A percentile compares a stretch with the other conserved stretches of the same genome.
These are phyloP conservation scores for Ilex asprella DNA, from an alignment of 257 asterid species.

Conservation along the genomic window DNA sequence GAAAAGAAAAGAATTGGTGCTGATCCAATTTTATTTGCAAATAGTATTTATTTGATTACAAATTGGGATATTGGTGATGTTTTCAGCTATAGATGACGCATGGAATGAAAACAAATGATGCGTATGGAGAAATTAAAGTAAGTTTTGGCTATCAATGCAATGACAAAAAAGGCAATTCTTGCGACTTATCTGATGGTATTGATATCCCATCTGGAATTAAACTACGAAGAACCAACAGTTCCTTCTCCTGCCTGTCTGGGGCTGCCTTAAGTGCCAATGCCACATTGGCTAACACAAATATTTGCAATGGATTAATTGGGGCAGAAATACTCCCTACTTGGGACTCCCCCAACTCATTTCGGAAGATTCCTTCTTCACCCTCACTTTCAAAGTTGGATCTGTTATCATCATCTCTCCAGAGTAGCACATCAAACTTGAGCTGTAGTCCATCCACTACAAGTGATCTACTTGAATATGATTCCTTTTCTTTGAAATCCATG, in stretches of 20 bases:
- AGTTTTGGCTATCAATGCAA: conserved; percentile 84
- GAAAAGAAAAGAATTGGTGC: too few species aligned
- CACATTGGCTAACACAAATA: conserved; percentile 87
- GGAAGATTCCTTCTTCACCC: conserved; percentile 74
- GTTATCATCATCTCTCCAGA: conserved; percentile 69
- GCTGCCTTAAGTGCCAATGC: conserved; percentile 93
- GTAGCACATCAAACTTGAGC: conserved; percentile 72
- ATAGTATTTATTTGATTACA: neutral
- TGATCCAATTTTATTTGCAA: too few species aligned
- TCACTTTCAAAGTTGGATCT: conserved; percentile 56
- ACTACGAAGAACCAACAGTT: conserved; percentile 50
- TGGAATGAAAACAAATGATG: conserved; percentile 33
- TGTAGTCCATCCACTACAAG: conserved; percentile 70
- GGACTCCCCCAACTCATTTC: conserved; percentile 88
- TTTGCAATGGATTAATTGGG: conserved; percentile 85
- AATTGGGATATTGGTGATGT: neutral
- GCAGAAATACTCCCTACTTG: conserved; percentile 75
- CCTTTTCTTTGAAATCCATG: conserved; percentile 43
- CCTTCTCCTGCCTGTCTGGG: conserved; percentile 88
- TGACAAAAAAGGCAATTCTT: conserved; percentile 24
- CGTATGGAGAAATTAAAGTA: conserved; percentile 60
- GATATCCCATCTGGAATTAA: conserved; percentile 48
- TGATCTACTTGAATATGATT: conserved; percentile 47
- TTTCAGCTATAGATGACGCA: conserved; percentile 42
- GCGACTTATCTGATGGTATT: conserved; percentile 40